Conservation (phyloP, 352 stramenopile genomes). For the Phytophthora lateralis region DNA sequence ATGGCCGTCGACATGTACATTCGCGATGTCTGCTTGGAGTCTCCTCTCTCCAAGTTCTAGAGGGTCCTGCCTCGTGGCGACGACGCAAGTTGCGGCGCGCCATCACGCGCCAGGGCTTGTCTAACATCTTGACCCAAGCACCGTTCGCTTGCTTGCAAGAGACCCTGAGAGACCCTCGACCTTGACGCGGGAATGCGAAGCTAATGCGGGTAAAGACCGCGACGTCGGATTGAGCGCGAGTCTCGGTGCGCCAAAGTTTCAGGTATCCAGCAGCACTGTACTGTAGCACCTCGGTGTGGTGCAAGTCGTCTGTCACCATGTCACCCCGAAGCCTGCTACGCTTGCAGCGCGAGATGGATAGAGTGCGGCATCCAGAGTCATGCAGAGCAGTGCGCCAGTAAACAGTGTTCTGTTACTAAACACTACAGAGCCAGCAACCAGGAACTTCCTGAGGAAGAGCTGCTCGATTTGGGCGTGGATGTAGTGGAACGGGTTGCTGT, state of each 20-base stretch:
- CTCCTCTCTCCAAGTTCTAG: neutral
- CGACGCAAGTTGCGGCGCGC: neutral
- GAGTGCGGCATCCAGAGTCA: no score
- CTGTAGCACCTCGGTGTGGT: neutral
- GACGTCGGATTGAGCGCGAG: constrained; percentile 10
- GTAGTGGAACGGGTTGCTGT: neutral
- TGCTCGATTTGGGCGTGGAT: constrained; percentile 21
- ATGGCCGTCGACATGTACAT: neutral
- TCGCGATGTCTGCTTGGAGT: constrained; percentile 1
- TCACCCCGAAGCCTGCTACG: no score
- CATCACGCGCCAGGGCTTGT: neutral
- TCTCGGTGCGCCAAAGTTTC: constrained; percentile 21
- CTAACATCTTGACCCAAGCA: constrained; percentile 18
- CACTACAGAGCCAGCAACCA: neutral
- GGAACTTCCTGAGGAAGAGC: constrained; percentile 12
- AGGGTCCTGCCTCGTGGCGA: neutral
- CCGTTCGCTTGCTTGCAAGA: constrained; percentile 26
- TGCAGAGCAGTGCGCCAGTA: neutral
- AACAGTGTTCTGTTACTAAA: neutral
- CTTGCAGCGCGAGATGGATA: neutral
- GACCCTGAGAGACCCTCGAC: constrained; percentile 21
- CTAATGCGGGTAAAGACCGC: constrained; percentile 15
- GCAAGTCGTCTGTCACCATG: no score
- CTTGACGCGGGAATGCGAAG: constrained; percentile 16
- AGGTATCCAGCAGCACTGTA: neutral